A percentile compares a stretch with the other conserved stretches of the same genome.
Conservation (phyloP, 352 stramenopile genomes). For the Globisporangium mamillatum region DNA sequence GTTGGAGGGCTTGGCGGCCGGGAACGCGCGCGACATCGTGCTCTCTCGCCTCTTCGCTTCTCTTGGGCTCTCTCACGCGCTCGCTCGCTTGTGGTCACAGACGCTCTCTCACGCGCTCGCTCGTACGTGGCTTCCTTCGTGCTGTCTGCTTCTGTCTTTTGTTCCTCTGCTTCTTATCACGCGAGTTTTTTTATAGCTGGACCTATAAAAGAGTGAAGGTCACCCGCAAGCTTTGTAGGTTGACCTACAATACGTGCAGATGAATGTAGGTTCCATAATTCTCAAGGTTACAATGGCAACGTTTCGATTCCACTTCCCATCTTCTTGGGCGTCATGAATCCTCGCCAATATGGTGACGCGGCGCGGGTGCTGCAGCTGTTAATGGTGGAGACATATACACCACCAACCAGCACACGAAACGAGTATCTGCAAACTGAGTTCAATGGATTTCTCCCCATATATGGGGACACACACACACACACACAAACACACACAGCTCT, state of each 20-base stretch:
- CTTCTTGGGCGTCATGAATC: neutral
- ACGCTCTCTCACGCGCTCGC: neutral
- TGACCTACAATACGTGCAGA: neutral
- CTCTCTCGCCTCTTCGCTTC: neutral
- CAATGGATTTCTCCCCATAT: neutral
- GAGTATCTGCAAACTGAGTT: neutral
- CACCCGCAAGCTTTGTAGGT: neutral
- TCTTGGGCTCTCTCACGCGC: neutral
- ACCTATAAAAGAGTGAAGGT: neutral
- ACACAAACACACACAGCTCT: neutral
- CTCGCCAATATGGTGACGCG: neutral
- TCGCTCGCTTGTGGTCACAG: slow-evolving; percentile 1
- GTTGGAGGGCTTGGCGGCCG: slow-evolving; percentile 50
- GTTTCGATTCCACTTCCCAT: neutral
- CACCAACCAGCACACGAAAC: neutral
- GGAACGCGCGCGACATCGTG: slow-evolving; percentile 59
- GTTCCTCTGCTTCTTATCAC: slow-evolving; percentile 10
- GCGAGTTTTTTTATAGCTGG: slow-evolving; percentile 7
- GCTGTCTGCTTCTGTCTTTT: neutral
- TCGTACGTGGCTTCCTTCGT: neutral
- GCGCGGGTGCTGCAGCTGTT: neutral
- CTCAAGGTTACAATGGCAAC: too few species aligned
- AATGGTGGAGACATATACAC: neutral
- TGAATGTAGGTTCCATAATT: too few species aligned
- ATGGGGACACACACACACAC: neutral